Evolutionary conservation across 2,329 filamentous ascomycete species (phyloP), one percentile per base, ranked within the genome.

Genomic region (Seiridium unicorne): DNA sequence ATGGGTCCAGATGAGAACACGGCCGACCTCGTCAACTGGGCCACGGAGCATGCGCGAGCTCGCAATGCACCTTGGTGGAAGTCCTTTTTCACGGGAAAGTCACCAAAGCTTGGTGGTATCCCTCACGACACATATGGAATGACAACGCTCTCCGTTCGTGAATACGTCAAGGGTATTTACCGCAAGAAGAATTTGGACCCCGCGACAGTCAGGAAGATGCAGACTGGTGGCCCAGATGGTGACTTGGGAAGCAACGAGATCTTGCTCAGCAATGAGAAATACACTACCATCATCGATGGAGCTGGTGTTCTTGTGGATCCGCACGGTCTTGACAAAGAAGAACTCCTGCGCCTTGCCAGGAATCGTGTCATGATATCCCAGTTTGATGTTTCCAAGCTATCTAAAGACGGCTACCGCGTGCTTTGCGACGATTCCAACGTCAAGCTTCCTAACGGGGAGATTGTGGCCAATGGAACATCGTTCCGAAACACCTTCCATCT

Each of bases 1-100:
- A 91, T 99, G 92, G 95, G 95, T 40, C 95, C 95, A 0, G 95
- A 99, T 67, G 95, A 99, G 87, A 99, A 99, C 79, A 99, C 95
- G 1, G 95, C 95, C 31, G 92, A 97, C 70, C 84, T 99, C 40
- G 95, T 99, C 56, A 89, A 99, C 77, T 99, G 95, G 95, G 95
- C 95, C n/a, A 99, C 95, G 1, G 89, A 95, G 76, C 95, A 99
- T 75, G 95, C 95, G 62, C 87, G 92, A 57, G 80, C 81, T 63
- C 89, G 95, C 68, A 93, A 93, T 51, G 95, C 95, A 4, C 92
- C 93, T 35, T 99, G 94, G 92, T 99, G 95, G 95, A 99, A 99
- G 83, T 99, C 95, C 0, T 99, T 99, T 86, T 99, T 99, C 84
- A 99, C 95, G 2, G 95, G 95, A 71, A 99, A 99, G 84, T 97